Evolutionary conservation across 257 asterid genomes (phyloP), one percentile per base, ranked within the genome.

Genomic region (Jacaranda mimosifolia): DNA sequence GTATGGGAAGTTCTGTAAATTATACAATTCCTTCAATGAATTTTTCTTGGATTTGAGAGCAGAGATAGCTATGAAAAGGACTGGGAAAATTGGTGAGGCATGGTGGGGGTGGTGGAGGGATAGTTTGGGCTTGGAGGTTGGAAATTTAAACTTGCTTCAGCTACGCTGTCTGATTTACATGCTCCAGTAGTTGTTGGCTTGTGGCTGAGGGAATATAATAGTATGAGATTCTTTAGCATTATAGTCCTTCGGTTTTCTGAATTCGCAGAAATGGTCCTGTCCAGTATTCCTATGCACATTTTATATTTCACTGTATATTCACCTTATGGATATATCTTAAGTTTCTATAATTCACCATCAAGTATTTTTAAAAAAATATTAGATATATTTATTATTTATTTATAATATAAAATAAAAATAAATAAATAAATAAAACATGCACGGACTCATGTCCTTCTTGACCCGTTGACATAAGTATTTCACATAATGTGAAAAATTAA

Each of bases 101-200:
- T 51, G 77, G 84, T 75, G 71, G 69, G 64, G 70, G 79, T 68
- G 70, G 83, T 81, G 74, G 75, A 72, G 82, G 12, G 73, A 77
- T 32, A 76, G 78, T 68, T 46, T 40, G 74, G 71, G 81, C 70
- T 68, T 75, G 88, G 88, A 63, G 87, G 89, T 82, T 86, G 96
- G 94, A 85, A 78, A 87, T 88, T 91, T 92, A 84, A 94, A 82
- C 87, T 74, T 79, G 79, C 71, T 89, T 85, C 85, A 89, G 91
- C 70, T 75, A 73, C 70, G 74, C 77, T 72, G 72, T 56, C 86
- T 79, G 32, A 26, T 60, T 68, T 56, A 68, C 85, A 26, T 26
- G 80, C 81, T 79, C 68, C 69, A 81, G 62, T 75, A 81, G 86
- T 90, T 91, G 89, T 79, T 83, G 95, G 32, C 32, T 26, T 26